phyloP scores from a whole-genome alignment of 2,329 filamentous ascomycete genomes.

The Orbilia oligospora region DNA sequence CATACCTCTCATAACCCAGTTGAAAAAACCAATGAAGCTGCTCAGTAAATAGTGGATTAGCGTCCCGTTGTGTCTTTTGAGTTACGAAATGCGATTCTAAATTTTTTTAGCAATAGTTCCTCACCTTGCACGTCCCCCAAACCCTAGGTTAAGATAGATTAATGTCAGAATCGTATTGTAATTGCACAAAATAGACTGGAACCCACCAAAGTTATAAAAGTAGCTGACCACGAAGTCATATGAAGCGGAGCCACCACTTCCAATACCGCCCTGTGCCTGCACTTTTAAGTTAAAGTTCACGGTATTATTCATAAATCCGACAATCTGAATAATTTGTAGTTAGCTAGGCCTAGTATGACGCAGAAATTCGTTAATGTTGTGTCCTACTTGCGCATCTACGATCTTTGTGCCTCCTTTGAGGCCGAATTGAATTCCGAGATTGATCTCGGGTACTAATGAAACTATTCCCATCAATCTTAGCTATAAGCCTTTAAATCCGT shows the following conservation, averaged over 20 bases:
- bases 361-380: too few relatives aligned
- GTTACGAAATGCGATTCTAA: too few relatives aligned
- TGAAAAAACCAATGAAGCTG: too few relatives aligned
- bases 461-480: slow-evolving; percentile 1
- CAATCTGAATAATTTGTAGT: background rate
- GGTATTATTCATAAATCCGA: slow-evolving; percentile 33
- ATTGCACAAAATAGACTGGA: too few relatives aligned
- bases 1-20: background rate
- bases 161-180: too few relatives aligned
- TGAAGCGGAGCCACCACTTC: background rate
- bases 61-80: too few relatives aligned
- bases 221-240: background rate
- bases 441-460: background rate
- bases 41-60: too few relatives aligned
- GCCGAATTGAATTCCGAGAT: slow-evolving; percentile 7
- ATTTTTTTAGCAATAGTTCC: too few relatives aligned
- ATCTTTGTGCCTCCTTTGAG: background rate
- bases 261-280: background rate
- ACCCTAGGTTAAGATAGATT: background rate
- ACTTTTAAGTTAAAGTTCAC: slow-evolving; percentile 7
- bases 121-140: background rate
- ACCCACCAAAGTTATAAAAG: slow-evolving; percentile 16
- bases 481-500: background rate
- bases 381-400: too few relatives aligned
- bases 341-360: too few relatives aligned